phyloP scores from a whole-genome alignment of 1,139 yeast species.

The Pichia sp. region DNA sequence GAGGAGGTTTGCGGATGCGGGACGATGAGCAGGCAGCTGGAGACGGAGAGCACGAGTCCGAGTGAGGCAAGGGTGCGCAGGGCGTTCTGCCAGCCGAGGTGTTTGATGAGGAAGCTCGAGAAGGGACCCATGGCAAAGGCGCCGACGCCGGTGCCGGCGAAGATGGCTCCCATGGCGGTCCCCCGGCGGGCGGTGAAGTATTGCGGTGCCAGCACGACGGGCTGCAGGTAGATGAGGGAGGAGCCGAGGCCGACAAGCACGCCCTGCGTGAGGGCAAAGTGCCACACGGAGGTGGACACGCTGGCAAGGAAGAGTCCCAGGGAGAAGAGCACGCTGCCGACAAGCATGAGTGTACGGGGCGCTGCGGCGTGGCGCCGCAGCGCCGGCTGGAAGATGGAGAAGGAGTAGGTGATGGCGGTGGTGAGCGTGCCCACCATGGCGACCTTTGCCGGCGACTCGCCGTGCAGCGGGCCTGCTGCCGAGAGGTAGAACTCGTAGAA shows the following conservation, averaged over 20 bases:
- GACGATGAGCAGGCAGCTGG: conserved; percentile 8
- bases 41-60: conserved; percentile 20
- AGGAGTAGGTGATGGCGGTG: conserved; percentile 33
- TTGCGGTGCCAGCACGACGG: conserved; percentile 41
- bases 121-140: conserved; percentile 40
- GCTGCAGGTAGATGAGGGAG: conserved; percentile 38
- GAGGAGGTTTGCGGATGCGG: conserved; percentile 20
- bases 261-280: conserved; percentile 40
- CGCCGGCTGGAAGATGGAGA: conserved; percentile 11
- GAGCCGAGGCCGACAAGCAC: conserved; percentile 39
- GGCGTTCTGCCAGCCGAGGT: conserved; percentile 42
- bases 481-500: conserved; percentile 36
- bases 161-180: conserved; percentile 41
- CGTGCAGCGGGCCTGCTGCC: conserved; percentile 31
- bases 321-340: conserved; percentile 33
- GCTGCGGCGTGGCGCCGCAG: not conserved
- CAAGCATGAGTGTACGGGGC: not conserved
- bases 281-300: conserved; percentile 29
- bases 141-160: conserved; percentile 44
- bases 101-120: conserved; percentile 32
- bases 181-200: conserved; percentile 39
- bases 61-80: conserved; percentile 37
- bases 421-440: conserved; percentile 36
- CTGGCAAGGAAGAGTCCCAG: conserved; percentile 34
- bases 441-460: conserved; percentile 30